Base-by-base conservation (phyloP, 139 green algal genomes). In the Desmodesmus armatus region DNA sequence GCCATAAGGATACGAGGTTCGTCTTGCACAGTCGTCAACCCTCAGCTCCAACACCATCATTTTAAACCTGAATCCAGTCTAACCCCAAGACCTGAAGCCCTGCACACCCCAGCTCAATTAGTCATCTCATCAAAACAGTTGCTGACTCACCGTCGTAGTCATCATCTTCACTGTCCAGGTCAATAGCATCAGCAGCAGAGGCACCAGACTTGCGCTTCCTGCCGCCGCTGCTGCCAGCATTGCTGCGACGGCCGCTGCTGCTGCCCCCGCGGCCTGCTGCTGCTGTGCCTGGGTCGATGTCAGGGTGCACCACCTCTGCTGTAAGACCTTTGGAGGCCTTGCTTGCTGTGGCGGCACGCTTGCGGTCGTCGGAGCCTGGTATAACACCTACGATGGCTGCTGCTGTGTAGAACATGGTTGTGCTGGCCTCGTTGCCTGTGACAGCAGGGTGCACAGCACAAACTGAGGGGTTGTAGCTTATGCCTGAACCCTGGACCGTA, bases 391-490 rank as follows among this genome's bases (percentile, higher is more conserved):
- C 71, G 31, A 79, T 27, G 21, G 71, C 71, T 40, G 71, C 33
- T 77, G 67, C 67, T 29, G 67, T 77, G 67, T 77, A 77, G 0
- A 51, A 77, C 27, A 25, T 51, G 15, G 23, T 25, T 47, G 6
- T 27, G 17, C 25, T 23, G 29, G n/a, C 67, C 67, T 77, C 67
- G 41, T 77, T 77, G 25, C 67, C 67, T 77, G 67, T 29, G 65
- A 25, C 31, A 62, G 51, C 51, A 17, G 21, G 51, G 17, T 27
- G 51, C 21, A 62, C 17, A 62, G 51, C 51, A 62, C n/a, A n/a
- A n/a, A n/a, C n/a, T n/a, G n/a, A n/a, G n/a, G n/a, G n/a, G n/a
- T n/a, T n/a, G n/a, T n/a, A n/a, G n/a, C n/a, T n/a, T n/a, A n/a
- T n/a, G n/a, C n/a, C n/a, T n/a, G n/a, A n/a, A n/a, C n/a, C n/a